Conservation (phyloP, 257 asterid genomes). For the Nicotiana undulata region DNA sequence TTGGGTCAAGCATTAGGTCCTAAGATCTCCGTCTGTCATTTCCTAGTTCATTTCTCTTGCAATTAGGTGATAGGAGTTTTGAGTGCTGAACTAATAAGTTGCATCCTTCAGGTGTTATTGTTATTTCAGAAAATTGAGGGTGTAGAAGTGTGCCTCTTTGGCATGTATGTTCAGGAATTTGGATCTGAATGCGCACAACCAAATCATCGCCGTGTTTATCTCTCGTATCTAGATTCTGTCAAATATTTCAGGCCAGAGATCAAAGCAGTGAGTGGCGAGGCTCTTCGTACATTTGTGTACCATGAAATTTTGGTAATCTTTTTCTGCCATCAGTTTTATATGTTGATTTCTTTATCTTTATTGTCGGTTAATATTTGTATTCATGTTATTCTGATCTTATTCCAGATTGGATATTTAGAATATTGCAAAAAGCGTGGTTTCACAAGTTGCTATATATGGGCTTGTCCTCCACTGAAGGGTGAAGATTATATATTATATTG, state of each 20-base stretch:
- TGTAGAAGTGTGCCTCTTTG: slow-evolving; percentile 98
- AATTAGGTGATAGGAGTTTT: background rate
- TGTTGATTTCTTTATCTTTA: background rate
- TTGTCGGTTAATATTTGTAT: background rate
- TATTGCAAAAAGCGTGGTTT: slow-evolving; percentile 94
- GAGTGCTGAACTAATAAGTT: slow-evolving; percentile 14
- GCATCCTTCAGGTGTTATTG: slow-evolving; percentile 61
- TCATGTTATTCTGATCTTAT: slow-evolving; percentile 1
- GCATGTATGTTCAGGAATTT: slow-evolving; percentile 98
- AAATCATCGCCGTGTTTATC: slow-evolving; percentile 96
- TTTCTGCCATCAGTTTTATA: background rate
- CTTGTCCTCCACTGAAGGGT: slow-evolving; percentile 97
- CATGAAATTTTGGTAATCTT: slow-evolving; percentile 89
- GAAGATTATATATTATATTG: slow-evolving; percentile 96
- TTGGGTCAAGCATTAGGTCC: background rate
- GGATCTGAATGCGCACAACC: slow-evolving; percentile 98
- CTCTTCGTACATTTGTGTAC: slow-evolving; percentile 93
- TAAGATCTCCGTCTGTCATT: background rate
- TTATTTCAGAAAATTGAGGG: slow-evolving; percentile 97
- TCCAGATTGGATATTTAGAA: slow-evolving; percentile 91
- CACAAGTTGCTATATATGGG: slow-evolving; percentile 98
- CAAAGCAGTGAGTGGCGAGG: slow-evolving; percentile 88
- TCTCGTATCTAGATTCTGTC: slow-evolving; percentile 96
- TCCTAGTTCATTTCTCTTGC: background rate
- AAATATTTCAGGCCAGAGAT: slow-evolving; percentile 97